Conservation (phyloP, 352 stramenopile species). For the Pythium volutum region DNA sequence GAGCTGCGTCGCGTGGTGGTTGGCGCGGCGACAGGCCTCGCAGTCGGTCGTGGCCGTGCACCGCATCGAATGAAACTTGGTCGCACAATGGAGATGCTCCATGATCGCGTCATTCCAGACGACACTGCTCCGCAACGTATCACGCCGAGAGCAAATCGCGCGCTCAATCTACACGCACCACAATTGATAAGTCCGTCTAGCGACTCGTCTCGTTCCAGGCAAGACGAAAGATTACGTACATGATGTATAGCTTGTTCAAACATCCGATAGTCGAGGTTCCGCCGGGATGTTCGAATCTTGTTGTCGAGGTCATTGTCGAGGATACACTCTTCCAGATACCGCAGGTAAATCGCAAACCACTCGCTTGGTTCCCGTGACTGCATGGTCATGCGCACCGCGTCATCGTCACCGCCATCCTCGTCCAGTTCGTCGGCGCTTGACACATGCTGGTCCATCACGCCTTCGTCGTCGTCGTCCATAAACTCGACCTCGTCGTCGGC, state of each 20-base stretch:
- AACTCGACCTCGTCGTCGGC: slow-evolving; percentile 81
- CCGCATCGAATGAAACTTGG: slow-evolving; percentile 34
- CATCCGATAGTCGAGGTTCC: slow-evolving; percentile 39
- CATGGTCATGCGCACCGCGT: slow-evolving; percentile 38
- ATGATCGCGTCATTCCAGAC: slow-evolving; percentile 72
- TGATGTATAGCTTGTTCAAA: slow-evolving; percentile 53
- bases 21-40: slow-evolving; percentile 67
- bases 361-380: slow-evolving; percentile 60
- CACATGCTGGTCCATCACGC: slow-evolving; percentile 49
- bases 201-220: background rate
- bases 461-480: slow-evolving; percentile 83
- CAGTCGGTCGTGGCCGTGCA: slow-evolving; percentile 45
- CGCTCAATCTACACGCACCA: slow-evolving; percentile 57
- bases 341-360: slow-evolving; percentile 85
- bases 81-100: slow-evolving; percentile 41
- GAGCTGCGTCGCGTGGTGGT: slow-evolving; percentile 58
- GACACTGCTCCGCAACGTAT: slow-evolving; percentile 61
- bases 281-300: slow-evolving; percentile 42
- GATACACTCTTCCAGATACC: slow-evolving; percentile 76
- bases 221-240: slow-evolving; percentile 37
- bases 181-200: background rate
- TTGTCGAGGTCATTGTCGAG: slow-evolving; percentile 56
- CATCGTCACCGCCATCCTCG: slow-evolving; percentile 39
- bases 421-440: slow-evolving; percentile 40
- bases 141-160: slow-evolving; percentile 62